These are phyloP conservation scores for Nemania sp. DNA, from an alignment of 2,329 filamentous ascomycete genomes.

Conservation along the genomic window DNA sequence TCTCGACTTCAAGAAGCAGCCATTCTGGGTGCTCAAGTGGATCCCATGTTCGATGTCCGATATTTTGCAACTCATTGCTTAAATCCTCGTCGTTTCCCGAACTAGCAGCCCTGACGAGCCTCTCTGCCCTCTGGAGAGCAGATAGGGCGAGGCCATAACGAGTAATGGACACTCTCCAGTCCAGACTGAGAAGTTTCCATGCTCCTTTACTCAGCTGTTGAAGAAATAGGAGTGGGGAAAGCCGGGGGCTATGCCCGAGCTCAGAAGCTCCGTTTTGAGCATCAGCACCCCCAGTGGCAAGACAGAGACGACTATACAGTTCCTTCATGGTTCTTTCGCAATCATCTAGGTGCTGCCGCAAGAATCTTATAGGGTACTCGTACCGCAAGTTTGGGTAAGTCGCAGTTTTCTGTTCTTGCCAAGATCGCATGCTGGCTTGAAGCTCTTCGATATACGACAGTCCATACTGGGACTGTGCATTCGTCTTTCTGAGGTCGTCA, in stretches of 20 bases:
- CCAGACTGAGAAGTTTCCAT: slow-evolving; percentile 36
- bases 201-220: slow-evolving; percentile 37
- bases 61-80: slow-evolving; percentile 50
- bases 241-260: slow-evolving; percentile 6
- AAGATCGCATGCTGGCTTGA: slow-evolving; percentile 10
- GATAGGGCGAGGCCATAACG: slow-evolving; percentile 48
- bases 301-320: neutral
- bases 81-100: slow-evolving; percentile 38
- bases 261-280: neutral
- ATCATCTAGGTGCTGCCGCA: neutral
- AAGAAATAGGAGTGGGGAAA: slow-evolving; percentile 42
- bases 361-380: neutral
- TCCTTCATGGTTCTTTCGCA: slow-evolving; percentile 1
- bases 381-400: neutral
- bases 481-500: neutral
- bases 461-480: neutral
- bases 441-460: slow-evolving; percentile 13
- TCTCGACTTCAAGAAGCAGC: slow-evolving; percentile 68
- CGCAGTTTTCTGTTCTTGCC: neutral
- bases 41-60: slow-evolving; percentile 64
- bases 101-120: slow-evolving; percentile 23
- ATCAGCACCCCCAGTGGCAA: neutral
- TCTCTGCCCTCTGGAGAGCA: slow-evolving; percentile 46
- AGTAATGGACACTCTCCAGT: slow-evolving; percentile 45
- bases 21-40: slow-evolving; percentile 59